phyloP scores from a whole-genome alignment of 768 basidiomycete species.

The Boletus subparvulus region DNA sequence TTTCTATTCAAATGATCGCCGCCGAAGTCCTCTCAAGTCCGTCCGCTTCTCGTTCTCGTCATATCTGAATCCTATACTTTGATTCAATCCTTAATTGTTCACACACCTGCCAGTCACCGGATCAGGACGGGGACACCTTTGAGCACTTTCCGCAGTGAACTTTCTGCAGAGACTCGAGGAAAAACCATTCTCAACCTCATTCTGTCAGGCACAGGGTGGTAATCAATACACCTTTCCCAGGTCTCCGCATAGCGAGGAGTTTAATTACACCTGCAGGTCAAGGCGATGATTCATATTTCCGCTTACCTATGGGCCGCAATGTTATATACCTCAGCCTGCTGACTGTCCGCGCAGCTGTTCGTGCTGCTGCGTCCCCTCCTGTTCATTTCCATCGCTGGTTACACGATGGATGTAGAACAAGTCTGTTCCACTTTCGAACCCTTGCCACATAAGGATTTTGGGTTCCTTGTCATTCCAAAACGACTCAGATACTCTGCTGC shows the following conservation, averaged over 20 bases:
- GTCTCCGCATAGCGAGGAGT: neutral
- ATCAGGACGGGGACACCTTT: neutral
- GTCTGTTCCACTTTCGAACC: neutral
- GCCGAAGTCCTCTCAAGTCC: neutral
- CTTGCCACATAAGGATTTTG: conserved; percentile 12
- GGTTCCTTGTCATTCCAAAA: conserved; percentile 9
- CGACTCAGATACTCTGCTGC: conserved; percentile 14
- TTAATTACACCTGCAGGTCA: conserved; percentile 4
- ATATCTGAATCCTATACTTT: neutral
- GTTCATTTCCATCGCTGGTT: conserved; percentile 4
- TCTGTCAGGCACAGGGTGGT: neutral
- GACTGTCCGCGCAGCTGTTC: neutral
- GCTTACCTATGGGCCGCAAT: neutral
- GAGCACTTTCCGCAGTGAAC: neutral
- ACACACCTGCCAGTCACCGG: neutral
- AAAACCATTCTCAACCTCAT: neutral
- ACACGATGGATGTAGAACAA: conserved; percentile 18
- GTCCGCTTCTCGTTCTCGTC: neutral
- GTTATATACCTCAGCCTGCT: conserved; percentile 13
- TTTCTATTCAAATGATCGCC: neutral
- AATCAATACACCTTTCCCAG: neutral
- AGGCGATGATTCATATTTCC: conserved; percentile 17
- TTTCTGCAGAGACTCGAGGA: neutral
- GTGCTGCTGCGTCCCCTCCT: neutral
- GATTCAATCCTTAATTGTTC: neutral